Base-by-base conservation (phyloP, 345 rosid genomes). In the Viola odorata region DNA sequence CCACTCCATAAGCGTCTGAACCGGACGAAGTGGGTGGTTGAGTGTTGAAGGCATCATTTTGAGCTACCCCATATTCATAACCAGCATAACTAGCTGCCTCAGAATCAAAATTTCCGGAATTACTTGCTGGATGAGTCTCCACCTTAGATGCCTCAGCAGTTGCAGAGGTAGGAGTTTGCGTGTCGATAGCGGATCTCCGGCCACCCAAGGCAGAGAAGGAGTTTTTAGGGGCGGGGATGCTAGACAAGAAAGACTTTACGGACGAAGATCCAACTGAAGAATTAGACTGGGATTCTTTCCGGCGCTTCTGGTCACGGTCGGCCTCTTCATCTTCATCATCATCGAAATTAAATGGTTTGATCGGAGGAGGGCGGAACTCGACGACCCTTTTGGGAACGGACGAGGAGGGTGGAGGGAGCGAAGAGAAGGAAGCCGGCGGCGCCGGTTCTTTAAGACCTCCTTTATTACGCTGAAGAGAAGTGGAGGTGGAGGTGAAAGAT, bases 151-250 rank as follows among this genome's bases (percentile, higher is more conserved):
- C 53, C 59, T 12, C 12, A 66, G 12, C 73, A 58, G 49, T 39
- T 44, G 10, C 50, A 0, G 78, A 40, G 2, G 67, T 58, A 23
- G 79, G 73, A 7, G 78, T 64, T 51, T 81, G 80, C 0, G 82
- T 75, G 40, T 84, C 94, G 17, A 89, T 37, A 37, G 79, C 70
- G 44, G 89, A 80, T 79, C 95, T 82, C 67, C 96, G 75, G 15
- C 88, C 87, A 48, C 77, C 72, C 53, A 75, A 82, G 23, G 85
- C 80, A 1, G 92, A 52, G 47, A 81, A 69, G 3, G 97, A 84
- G 66, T 78, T 79, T 60, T 65, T 87, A 7, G 96, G 91, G 1
- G 91, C 91, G 0, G 97, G 96, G 55, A 95, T 81, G 53, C 81
- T 78, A 3, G 95, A 91, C 53, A 91, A 73, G 69, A 91, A 87